phyloP scores from a whole-genome alignment of 805 yeast species.

The Metschnikowia corniflorae region DNA sequence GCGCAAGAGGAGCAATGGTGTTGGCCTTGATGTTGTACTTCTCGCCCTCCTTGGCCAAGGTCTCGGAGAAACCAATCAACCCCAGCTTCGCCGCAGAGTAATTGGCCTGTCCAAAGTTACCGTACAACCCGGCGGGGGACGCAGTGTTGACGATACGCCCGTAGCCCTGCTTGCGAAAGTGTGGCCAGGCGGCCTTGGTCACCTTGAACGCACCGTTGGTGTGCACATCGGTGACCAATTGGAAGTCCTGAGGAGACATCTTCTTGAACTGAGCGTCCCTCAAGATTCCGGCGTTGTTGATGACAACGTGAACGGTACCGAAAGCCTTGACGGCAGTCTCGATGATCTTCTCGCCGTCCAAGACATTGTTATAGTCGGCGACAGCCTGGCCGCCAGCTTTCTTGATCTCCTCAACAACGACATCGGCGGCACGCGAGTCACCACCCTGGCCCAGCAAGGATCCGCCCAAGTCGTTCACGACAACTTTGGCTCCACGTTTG shows the following conservation, averaged over 20 bases:
- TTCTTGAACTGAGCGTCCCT: slow-evolving; percentile 85
- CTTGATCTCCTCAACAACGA: slow-evolving; percentile 81
- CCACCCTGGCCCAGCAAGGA: slow-evolving; percentile 71
- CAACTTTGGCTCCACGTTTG: slow-evolving; percentile 88
- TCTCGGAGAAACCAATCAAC: slow-evolving; percentile 86
- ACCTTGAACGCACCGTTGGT: slow-evolving; percentile 84
- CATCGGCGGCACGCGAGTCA: slow-evolving; percentile 74
- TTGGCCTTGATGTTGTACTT: slow-evolving; percentile 81
- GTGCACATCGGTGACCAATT: slow-evolving; percentile 80
- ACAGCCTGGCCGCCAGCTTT: slow-evolving; percentile 80
- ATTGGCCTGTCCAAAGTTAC: slow-evolving; percentile 95
- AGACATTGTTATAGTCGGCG: slow-evolving; percentile 89
- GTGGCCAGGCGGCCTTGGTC: slow-evolving; percentile 89
- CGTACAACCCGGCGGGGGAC: slow-evolving; percentile 95
- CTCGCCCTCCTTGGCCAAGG: slow-evolving; percentile 90
- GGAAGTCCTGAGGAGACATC: slow-evolving; percentile 78
- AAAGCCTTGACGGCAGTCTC: slow-evolving; percentile 81
- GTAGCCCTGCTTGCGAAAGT: slow-evolving; percentile 74
- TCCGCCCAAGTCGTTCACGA: slow-evolving; percentile 92
- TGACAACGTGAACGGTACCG: slow-evolving; percentile 83
- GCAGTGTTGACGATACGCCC: slow-evolving; percentile 94
- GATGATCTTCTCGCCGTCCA: slow-evolving; percentile 78
- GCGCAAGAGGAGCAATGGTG: slow-evolving; percentile 91
- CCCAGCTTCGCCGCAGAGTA: slow-evolving; percentile 93
- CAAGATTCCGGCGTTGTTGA: slow-evolving; percentile 94